Evolutionary conservation across 495 filamentous ascomycete species (phyloP).

Genomic region (Xylaria acuta): DNA sequence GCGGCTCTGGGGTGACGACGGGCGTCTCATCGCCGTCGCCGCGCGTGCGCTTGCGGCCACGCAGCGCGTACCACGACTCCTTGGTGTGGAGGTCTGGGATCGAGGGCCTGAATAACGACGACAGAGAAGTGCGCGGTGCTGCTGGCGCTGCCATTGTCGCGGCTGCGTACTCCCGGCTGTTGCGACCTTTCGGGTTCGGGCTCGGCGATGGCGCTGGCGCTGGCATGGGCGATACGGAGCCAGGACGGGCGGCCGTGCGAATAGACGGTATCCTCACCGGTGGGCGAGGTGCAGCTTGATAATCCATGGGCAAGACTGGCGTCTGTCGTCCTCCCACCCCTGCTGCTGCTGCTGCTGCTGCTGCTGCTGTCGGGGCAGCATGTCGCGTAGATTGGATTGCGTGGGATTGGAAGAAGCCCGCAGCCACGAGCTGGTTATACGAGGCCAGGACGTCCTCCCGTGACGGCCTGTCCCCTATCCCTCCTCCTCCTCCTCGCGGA

Average conservation of each 20-base stretch:
- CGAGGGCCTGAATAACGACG: conserved; percentile 16
- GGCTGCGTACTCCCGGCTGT: conserved; percentile 1
- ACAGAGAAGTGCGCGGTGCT: conserved; percentile 18
- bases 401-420: conserved; percentile 56
- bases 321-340: conserved; percentile 24
- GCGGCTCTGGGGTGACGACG: conserved; percentile 9
- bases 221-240: conserved; percentile 21
- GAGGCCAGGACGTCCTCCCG: conserved; percentile 54
- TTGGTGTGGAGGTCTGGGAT: conserved; percentile 21
- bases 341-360: conserved; percentile 1
- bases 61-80: conserved; percentile 30
- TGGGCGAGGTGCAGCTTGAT: conserved; percentile 27
- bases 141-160: not conserved
- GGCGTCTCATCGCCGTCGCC: conserved; percentile 18
- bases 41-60: conserved; percentile 37
- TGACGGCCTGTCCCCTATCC: conserved; percentile 42
- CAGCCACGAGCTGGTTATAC: conserved; percentile 52
- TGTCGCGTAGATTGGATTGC: conserved; percentile 56
- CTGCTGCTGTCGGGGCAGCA: conserved; percentile 28
- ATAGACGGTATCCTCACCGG: conserved; percentile 31
- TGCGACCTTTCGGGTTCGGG: conserved; percentile 4
- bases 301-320: conserved; percentile 32
- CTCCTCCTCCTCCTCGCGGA: conserved; percentile 13
- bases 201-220: conserved; percentile 5
- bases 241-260: conserved; percentile 14